Evolutionary conservation across 352 stramenopile species (phyloP).

Genomic region (Globisporangium camurandrum): DNA sequence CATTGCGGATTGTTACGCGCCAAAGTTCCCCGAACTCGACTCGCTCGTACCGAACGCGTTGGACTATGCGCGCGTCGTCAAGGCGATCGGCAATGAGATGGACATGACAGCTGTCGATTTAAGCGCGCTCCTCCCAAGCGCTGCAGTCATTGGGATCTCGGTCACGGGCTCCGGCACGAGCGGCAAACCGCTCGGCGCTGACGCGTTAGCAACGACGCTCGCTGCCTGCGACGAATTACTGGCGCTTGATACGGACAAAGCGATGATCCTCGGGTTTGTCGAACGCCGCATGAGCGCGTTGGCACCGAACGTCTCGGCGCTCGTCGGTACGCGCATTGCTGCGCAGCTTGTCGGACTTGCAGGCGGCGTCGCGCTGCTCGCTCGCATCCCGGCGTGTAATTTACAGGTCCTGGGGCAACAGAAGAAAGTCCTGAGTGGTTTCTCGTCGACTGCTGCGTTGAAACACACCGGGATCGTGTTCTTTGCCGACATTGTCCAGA

Average conservation of each 20-base stretch:
- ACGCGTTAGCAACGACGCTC: conserved; percentile 73
- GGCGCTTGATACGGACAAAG: conserved; percentile 80
- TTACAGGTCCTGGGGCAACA: conserved; percentile 95
- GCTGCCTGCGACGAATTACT: conserved; percentile 83
- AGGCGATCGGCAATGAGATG: conserved; percentile 90
- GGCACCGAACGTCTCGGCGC: conserved; percentile 89
- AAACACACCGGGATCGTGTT: conserved; percentile 93
- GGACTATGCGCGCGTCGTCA: conserved; percentile 92
- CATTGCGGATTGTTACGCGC: conserved; percentile 86
- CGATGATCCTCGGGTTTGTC: conserved; percentile 87
- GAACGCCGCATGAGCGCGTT: conserved; percentile 90
- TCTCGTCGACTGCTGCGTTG: conserved; percentile 72
- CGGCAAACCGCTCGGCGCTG: conserved; percentile 62
- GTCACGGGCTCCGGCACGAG: conserved; percentile 90
- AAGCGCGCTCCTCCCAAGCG: conserved; percentile 86
- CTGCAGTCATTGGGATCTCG: conserved; percentile 93
- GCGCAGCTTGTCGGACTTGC: conserved; percentile 92
- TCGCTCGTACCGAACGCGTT: conserved; percentile 88
- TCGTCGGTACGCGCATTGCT: conserved; percentile 93
- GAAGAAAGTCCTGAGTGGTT: conserved; percentile 88
- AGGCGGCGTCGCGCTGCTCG: conserved; percentile 91
- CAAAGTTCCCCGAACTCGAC: conserved; percentile 94
- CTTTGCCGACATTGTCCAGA: conserved; percentile 90
- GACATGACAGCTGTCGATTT: conserved; percentile 90
- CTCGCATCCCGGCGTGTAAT: conserved; percentile 96